Evolutionary conservation across 106 monocot genomes (phyloP).

Genomic region (Cymbidium sinense): DNA sequence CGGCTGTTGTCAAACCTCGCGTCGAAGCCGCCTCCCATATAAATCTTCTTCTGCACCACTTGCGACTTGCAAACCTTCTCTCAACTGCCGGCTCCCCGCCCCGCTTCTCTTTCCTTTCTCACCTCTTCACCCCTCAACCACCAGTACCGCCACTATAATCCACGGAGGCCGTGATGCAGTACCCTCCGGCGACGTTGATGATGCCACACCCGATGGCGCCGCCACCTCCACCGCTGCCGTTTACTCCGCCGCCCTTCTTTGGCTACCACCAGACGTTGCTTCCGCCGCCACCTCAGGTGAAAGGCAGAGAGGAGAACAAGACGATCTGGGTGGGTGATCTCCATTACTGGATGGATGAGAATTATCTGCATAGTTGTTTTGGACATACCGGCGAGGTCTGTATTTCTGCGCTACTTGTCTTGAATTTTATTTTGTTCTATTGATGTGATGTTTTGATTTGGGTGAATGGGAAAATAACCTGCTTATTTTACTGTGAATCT

Average conservation of each 20-base stretch:
- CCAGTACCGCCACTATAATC: not conserved
- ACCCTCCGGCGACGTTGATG: slow-evolving; percentile 19
- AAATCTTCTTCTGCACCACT: not conserved
- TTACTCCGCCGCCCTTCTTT: slow-evolving; percentile 6
- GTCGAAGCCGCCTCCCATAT: slow-evolving; percentile 1
- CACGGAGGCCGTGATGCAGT: slow-evolving; percentile 24
- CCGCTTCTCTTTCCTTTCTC: not conserved
- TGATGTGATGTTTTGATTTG: not conserved
- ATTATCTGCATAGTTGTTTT: slow-evolving; percentile 63
- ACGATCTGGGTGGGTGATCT: slow-evolving; percentile 78
- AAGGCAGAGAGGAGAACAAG: slow-evolving; percentile 51
- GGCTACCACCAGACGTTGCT: slow-evolving; percentile 1
- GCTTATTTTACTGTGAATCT: not conserved
- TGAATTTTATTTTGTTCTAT: not conserved
- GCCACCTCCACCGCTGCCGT: slow-evolving; percentile 21
- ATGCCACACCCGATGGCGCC: slow-evolving; percentile 32
- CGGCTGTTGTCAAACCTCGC: slow-evolving; percentile 6
- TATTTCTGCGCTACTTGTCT: not conserved
- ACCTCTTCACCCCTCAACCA: not conserved
- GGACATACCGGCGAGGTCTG: slow-evolving; percentile 61
- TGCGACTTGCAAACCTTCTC: not conserved
- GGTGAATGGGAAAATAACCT: not conserved
- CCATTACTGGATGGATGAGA: slow-evolving; percentile 80
- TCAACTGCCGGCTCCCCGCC: not conserved
- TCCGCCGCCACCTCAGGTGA: slow-evolving; percentile 14